These are phyloP conservation scores for Passiflora organensis DNA, from an alignment of 345 rosid species.

Conservation along the genomic window DNA sequence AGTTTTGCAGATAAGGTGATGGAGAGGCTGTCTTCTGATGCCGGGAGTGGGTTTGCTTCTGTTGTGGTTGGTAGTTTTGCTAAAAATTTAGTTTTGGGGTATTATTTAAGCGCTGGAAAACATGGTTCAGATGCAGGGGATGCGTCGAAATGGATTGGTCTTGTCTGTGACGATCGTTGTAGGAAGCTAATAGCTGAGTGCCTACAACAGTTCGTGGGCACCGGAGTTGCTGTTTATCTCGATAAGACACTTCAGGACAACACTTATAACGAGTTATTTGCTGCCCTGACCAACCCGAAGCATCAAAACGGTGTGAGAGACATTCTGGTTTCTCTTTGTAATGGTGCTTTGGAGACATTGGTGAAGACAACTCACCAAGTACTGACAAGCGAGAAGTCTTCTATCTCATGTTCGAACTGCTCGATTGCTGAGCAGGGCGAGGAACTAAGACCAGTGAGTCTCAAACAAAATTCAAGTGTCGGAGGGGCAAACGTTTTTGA, in stretches of 20 bases:
- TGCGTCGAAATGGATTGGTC: slow-evolving; percentile 50
- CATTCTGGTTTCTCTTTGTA: slow-evolving; percentile 70
- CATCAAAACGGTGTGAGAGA: slow-evolving; percentile 60
- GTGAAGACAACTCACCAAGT: slow-evolving; percentile 78
- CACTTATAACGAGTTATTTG: slow-evolving; percentile 66
- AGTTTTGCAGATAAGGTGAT: slow-evolving; percentile 51
- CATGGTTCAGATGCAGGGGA: slow-evolving; percentile 29
- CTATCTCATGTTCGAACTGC: slow-evolving; percentile 15
- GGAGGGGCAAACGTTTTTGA: slow-evolving; percentile 23
- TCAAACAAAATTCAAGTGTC: slow-evolving; percentile 21
- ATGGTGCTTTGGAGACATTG: slow-evolving; percentile 68
- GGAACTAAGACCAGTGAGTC: slow-evolving; percentile 11
- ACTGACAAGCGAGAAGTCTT: slow-evolving; percentile 37
- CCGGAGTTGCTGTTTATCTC: slow-evolving; percentile 72
- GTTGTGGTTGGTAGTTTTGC: slow-evolving; percentile 89
- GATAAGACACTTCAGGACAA: slow-evolving; percentile 83
- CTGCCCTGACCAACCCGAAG: slow-evolving; percentile 81
- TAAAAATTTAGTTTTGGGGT: slow-evolving; percentile 79
- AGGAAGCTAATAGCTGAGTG: slow-evolving; percentile 72
- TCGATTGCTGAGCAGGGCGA: slow-evolving; percentile 28
- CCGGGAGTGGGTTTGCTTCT: slow-evolving; percentile 81
- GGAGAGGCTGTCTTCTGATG: slow-evolving; percentile 60
- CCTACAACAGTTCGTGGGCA: slow-evolving; percentile 72
- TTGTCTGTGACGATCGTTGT: slow-evolving; percentile 48
- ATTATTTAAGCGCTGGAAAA: slow-evolving; percentile 40